These are phyloP conservation scores for Rhodotorula graminis DNA, from an alignment of 768 basidiomycete genomes.

Conservation along the genomic window DNA sequence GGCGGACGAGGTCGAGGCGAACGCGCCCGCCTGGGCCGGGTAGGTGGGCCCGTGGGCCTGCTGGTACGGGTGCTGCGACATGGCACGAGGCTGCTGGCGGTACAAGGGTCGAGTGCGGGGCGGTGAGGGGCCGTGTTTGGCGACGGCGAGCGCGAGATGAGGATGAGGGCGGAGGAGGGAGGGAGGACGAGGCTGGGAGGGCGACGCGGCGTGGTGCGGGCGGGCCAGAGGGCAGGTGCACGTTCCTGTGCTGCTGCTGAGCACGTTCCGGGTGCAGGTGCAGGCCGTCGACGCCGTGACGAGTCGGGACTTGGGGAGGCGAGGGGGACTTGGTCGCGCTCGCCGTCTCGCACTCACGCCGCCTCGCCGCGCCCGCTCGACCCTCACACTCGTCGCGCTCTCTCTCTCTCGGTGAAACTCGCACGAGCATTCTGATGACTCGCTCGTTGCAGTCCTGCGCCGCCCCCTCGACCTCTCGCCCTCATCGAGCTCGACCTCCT, in stretches of 20 bases:
- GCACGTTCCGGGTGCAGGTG: too few species aligned
- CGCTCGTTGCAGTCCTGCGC: not conserved
- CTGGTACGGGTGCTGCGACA: not conserved
- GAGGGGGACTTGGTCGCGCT: too few species aligned
- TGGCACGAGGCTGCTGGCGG: not conserved
- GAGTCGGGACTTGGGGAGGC: too few species aligned
- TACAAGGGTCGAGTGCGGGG: not conserved
- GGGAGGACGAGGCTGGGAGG: too few species aligned
- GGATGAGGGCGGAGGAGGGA: not conserved
- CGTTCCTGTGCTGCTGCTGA: too few species aligned
- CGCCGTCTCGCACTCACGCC: too few species aligned
- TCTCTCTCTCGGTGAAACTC: too few species aligned
- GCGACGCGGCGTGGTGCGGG: too few species aligned
- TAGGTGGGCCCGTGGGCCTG: not conserved
- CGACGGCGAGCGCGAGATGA: not conserved
- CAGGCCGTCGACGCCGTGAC: too few species aligned
- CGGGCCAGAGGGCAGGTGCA: too few species aligned
- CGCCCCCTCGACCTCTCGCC: rapidly evolving
- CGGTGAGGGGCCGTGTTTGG: not conserved
- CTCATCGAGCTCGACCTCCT: not conserved
- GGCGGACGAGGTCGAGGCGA: conserved; percentile 2
- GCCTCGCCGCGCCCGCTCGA: too few species aligned
- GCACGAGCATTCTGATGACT: not conserved
- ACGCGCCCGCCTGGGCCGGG: not conserved
- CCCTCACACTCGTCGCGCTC: too few species aligned